These are phyloP conservation scores for Tarenaya hassleriana DNA, from an alignment of 345 rosid species.

Conservation along the genomic window DNA sequence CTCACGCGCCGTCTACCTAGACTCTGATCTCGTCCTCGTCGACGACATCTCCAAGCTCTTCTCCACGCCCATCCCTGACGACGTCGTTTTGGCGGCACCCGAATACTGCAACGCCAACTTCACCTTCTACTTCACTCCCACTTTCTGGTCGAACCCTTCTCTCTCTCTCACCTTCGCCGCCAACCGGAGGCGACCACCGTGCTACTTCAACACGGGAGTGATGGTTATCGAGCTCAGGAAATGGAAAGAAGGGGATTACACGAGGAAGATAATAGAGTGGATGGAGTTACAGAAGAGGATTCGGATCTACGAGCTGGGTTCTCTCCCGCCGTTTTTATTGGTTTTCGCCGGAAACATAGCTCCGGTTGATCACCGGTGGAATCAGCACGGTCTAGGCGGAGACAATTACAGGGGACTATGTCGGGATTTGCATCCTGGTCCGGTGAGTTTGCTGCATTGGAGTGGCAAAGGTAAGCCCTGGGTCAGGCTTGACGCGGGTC, in stretches of 20 bases:
- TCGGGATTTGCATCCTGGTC: conserved; percentile 70
- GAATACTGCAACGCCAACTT: conserved; percentile 79
- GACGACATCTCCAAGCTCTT: conserved; percentile 66
- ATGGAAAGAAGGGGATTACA: conserved; percentile 61
- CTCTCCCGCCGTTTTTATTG: conserved; percentile 62
- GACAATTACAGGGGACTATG: conserved; percentile 73
- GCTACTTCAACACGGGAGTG: conserved; percentile 81
- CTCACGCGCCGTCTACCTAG: conserved; percentile 52
- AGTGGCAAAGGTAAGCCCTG: conserved; percentile 75
- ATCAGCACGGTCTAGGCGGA: conserved; percentile 76
- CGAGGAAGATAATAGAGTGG: conserved; percentile 67
- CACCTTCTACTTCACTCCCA: conserved; percentile 57
- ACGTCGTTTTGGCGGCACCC: conserved; percentile 70
- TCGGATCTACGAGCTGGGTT: conserved; percentile 70
- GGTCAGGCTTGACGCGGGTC: conserved; percentile 42
- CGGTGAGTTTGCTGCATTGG: conserved; percentile 62
- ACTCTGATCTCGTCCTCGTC: conserved; percentile 64
- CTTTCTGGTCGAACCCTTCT: conserved; percentile 52
- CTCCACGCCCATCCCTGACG: conserved; percentile 39
- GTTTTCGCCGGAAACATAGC: conserved; percentile 70
- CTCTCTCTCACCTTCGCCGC: conserved; percentile 45
- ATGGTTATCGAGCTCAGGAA: conserved; percentile 70
- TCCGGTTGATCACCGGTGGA: conserved; percentile 79
- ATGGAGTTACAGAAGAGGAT: conserved; percentile 69
- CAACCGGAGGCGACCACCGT: conserved; percentile 46